Base-by-base conservation (phyloP, 768 basidiomycete genomes). In the Mycena leptocephala region DNA sequence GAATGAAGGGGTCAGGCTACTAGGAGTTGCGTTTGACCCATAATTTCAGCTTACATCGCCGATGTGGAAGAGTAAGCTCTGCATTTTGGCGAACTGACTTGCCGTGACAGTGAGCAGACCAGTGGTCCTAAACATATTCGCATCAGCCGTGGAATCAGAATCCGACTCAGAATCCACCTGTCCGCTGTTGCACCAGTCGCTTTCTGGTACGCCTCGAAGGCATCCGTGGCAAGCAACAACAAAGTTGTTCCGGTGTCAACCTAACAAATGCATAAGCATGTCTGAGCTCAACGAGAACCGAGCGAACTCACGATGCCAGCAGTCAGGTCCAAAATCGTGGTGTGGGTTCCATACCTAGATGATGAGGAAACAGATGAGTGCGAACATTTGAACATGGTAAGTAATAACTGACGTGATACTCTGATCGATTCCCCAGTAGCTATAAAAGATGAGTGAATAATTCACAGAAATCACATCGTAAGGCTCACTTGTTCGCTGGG, bases 191-290 rank as follows among this genome's bases (percentile, higher is more conserved):
- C 92, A 22, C 90, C 91, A 1, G 90, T 92, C 18, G 89, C 90
- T n/a, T 84, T n/a, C 81, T 90, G 86, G 80, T 93, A 94, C 14
- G 83, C 84, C 63, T 89, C 81, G 86, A 92, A 93, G 7, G 91
- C 90, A 72, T 92, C 91, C 2, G 90, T 90, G 16, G 92, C 91
- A 70, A 93, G 81, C 64, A 92, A 84, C 5, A 92, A 79, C 43
- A 92, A 84, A 22, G 92, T 91, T 35, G 91, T 90, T 56, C 90
- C 88, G 35, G 88, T 89, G 79, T 91, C 90, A 46, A 91, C 76
- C 76, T 76, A 14, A 37, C 43, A 18, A 24, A n/a, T 53, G 9
- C 32, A 6, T 61, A 22, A 63, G 64, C 5, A 46, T 18, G 43
- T 2, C 16, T 2, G 43, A 22, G 22, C 20, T 46, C 43, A 20